These are phyloP conservation scores for Colletotrichum truncatum DNA, from an alignment of 2,329 filamentous ascomycete genomes.

Conservation along the genomic window DNA sequence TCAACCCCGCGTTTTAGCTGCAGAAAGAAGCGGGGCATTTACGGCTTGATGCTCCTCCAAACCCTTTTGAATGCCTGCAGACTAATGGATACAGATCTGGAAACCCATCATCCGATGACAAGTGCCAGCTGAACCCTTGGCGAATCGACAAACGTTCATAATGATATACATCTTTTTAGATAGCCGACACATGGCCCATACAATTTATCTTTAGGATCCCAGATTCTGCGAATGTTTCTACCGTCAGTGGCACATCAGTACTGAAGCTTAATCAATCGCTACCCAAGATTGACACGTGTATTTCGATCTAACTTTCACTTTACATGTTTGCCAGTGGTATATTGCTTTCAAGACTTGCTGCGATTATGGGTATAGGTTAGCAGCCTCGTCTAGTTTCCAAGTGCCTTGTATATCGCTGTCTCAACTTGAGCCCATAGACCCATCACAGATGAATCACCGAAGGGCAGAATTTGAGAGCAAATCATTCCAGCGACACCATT, in stretches of 20 bases:
- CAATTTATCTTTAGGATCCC: too few relatives aligned
- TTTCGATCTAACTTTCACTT: too few relatives aligned
- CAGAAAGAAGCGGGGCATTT: neutral
- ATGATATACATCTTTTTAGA: too few relatives aligned
- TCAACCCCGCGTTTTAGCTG: conserved; percentile 11
- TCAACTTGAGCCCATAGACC: conserved; percentile 51
- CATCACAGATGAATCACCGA: conserved; percentile 52
- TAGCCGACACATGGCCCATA: too few relatives aligned
- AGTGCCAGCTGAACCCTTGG: neutral
- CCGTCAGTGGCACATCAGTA: too few relatives aligned
- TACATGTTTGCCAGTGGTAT: too few relatives aligned
- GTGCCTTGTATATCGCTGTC: conserved; percentile 44
- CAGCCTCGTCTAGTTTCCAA: neutral
- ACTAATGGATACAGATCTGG: neutral
- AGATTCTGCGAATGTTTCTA: too few relatives aligned
- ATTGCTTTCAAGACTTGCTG: too few relatives aligned
- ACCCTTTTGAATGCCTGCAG: conserved; percentile 13
- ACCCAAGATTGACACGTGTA: too few relatives aligned
- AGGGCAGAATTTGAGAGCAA: conserved; percentile 60
- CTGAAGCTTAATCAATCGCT: too few relatives aligned
- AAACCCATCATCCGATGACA: neutral
- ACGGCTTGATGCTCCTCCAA: neutral
- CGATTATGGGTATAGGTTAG: too few relatives aligned
- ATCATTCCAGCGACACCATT: conserved; percentile 65
- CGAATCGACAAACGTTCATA: too few relatives aligned